A percentile compares a stretch with the other conserved stretches of the same genome.
phyloP scores from a whole-genome alignment of 2,329 filamentous ascomycete genomes.

The Arachnopeziza araneosa region DNA sequence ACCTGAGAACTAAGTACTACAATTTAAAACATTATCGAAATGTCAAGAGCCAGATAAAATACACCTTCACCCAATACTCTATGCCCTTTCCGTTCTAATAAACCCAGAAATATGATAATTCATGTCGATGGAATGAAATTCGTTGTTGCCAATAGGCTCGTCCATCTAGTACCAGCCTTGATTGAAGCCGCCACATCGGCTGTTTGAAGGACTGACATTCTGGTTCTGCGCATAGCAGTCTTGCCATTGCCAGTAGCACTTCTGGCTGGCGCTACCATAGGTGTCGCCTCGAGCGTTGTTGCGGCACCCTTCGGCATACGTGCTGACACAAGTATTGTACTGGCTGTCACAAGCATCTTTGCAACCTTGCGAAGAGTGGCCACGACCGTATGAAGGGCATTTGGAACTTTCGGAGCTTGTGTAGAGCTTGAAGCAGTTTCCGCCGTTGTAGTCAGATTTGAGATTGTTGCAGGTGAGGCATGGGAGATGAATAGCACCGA shows the following conservation, averaged over 20 bases:
- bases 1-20: neutral
- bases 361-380: constrained; percentile 38
- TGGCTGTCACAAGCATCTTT: constrained; percentile 48
- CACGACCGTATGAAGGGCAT: constrained; percentile 41
- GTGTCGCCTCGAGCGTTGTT: constrained; percentile 25
- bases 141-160: neutral
- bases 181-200: constrained; percentile 37
- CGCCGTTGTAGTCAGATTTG: constrained; percentile 34
- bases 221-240: constrained; percentile 44
- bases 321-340: constrained; percentile 42
- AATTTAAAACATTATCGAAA: neutral
- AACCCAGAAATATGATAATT: neutral
- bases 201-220: constrained; percentile 29
- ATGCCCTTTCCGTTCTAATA: neutral
- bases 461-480: constrained; percentile 51
- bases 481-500: constrained; percentile 47
- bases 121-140: neutral
- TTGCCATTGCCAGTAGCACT: constrained; percentile 44
- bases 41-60: neutral
- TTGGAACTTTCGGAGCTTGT: constrained; percentile 36
- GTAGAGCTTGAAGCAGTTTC: constrained; percentile 49
- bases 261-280: constrained; percentile 31
- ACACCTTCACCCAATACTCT: neutral
- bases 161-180: constrained; percentile 13
- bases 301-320: constrained; percentile 46